Evolutionary conservation across 2,329 filamentous ascomycete species (phyloP), one percentile per base, ranked within the genome.

Genomic region (Trematosphaeria pertusa): DNA sequence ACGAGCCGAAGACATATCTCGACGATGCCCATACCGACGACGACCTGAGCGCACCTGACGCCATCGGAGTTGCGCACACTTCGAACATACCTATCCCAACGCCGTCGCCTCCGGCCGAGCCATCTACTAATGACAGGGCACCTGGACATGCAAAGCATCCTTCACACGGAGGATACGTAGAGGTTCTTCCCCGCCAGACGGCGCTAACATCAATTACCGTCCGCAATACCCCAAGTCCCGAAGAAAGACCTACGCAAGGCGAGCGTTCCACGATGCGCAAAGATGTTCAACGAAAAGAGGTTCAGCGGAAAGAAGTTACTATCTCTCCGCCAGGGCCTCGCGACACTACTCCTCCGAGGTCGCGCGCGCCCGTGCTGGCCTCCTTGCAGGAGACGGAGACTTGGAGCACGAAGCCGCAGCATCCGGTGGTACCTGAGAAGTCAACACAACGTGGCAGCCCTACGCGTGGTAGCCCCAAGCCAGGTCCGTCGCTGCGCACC

Each of bases 51-150:
- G 56, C 50, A 19, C 41, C 54, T 3, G 52, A 62, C 19, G 68
- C 65, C 34, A 76, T 77, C 51, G 74, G 75, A 37, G 61, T 77
- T 30, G 75, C 75, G 14, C 71, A 58, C 37, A 76, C 75, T 5
- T 73, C 75, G 10, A 69, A 77, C 53, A 54, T 69, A 12, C 65
- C 65, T 11, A 67, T 73, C 28, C 57, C 64, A 18, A 54, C 62
- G 2, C 62, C 66, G 10, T 63, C 64, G 10, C 61, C 67, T 26
- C 56, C 62, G 15, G 40, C 24, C 9, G 64, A 65, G 17, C 38
- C 44, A 6, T 37, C 47, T 18, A 20, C 43, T 28, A 52, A 48
- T 20, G 55, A 56, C 28, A 55, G 57, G 26, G 26, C 49, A 5
- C 19, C 18, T 5, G 44, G 28, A 3, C 42, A 51, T 28, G 34